A percentile compares a stretch with the other conserved stretches of the same genome.
These are phyloP conservation scores for Metschnikowia cubensis DNA, from an alignment of 805 yeast genomes.

Conservation along the genomic window DNA sequence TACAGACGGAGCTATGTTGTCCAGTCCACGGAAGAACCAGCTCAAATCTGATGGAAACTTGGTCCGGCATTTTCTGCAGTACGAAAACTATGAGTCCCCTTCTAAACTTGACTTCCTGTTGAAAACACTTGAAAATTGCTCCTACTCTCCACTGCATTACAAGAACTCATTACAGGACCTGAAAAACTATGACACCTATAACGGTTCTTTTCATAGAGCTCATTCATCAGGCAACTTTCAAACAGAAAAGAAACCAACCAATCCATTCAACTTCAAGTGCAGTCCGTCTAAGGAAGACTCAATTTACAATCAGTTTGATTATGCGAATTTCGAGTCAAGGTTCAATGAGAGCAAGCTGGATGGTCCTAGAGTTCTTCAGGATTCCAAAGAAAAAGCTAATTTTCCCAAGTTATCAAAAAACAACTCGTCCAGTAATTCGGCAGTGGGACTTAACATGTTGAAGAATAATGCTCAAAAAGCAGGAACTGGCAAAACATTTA, in stretches of 20 bases:
- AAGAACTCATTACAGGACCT: background rate
- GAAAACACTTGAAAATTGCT: background rate
- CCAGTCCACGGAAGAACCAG: background rate
- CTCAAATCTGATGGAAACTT: conserved; percentile 2
- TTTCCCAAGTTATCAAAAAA: conserved; percentile 30
- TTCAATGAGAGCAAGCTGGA: conserved; percentile 9
- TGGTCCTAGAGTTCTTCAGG: conserved; percentile 3
- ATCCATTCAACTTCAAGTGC: background rate
- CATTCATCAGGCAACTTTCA: conserved; percentile 33
- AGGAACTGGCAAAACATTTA: background rate
- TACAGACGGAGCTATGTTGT: background rate
- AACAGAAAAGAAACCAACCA: background rate
- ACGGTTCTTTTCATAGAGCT: conserved; percentile 20
- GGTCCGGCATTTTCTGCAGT: conserved; percentile 1
- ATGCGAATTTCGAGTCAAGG: conserved; percentile 6
- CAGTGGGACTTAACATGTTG: conserved; percentile 35
- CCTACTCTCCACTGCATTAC: background rate
- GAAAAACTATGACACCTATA: background rate
- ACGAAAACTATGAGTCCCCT: background rate
- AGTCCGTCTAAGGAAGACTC: conserved; percentile 5
- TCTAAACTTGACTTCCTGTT: conserved; percentile 1
- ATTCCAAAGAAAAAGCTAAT: conserved; percentile 26
- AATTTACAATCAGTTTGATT: conserved; percentile 5
- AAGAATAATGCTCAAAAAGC: conserved; percentile 23
- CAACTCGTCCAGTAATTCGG: conserved; percentile 32